Base-by-base conservation (phyloP, 352 stramenopile genomes). In the Pythium aquatile region DNA sequence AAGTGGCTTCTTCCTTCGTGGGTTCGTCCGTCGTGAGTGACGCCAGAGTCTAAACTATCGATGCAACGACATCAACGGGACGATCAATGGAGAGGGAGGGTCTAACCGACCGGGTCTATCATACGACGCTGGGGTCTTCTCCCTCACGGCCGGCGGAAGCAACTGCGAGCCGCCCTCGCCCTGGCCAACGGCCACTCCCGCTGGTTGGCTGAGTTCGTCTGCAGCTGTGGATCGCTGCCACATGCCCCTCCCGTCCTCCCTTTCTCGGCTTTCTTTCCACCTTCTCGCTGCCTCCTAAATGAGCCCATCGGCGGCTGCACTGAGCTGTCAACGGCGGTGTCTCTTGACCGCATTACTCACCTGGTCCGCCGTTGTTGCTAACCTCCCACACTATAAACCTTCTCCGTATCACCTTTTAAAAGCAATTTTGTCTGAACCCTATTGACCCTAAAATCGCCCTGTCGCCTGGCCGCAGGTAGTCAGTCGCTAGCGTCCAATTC, bases 301-400 rank as follows among this genome's bases (percentile, higher is more conserved):
- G n/a, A 51, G 20, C 16, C 58, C 55, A 32, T 33, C 9, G n/a
- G 3, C 29, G 26, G 29, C 35, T 58, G 32, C 61, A 58, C 42
- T 55, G 54, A 56, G 5, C 3, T 55, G 32, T 32, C 32, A 30
- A 28, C 61, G 33, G 49, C 46, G 42, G 61, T 68, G 61, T 68
- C 61, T 63, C 61, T 68, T 62, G 53, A 46, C 20, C 44, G 5
- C 61, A 58, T 68, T 68, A 68, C 61, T 30, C 58, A 68, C 58
- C 42, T 51, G 54, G 35, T 51, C 35, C 6, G 37, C 33, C 29
- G n/a, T 42, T 62, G 61, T 62, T 52, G 54, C 30, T 8, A 53
- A 62, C 9, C 42, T 67, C 40, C n/a, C 9, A 1, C 1, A 51
- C 7, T 59, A 51, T 51, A 51, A 51, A 16, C 30, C 44, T n/a